Evolutionary conservation across 306 rosid genomes (phyloP).

Genomic region (Cucurbita moschata): DNA sequence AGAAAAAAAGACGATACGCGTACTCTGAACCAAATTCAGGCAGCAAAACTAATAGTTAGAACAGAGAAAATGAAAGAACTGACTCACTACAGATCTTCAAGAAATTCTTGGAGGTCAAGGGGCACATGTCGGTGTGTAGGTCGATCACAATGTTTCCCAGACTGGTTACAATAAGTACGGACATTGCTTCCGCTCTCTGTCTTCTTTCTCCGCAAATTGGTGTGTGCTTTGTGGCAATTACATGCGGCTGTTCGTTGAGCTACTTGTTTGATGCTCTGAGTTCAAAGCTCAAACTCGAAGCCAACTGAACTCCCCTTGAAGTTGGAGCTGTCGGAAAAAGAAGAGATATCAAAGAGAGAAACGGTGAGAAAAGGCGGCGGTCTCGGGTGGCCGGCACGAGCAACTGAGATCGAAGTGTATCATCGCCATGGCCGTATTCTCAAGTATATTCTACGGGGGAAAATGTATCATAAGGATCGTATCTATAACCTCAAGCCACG

Average conservation of each 20-base stretch:
- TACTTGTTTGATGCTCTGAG: not conserved
- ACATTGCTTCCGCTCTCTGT: conserved; percentile 25
- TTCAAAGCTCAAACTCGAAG: not conserved
- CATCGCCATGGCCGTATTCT: not conserved
- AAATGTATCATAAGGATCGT: not conserved
- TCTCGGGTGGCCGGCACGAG: not conserved
- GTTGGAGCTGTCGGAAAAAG: not conserved
- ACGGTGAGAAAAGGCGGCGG: not conserved
- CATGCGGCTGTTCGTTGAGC: not conserved
- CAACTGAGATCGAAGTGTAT: not conserved
- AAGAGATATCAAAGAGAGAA: not conserved
- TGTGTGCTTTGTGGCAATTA: not conserved
- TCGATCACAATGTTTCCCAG: conserved; percentile 76
- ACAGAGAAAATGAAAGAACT: not conserved
- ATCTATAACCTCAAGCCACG: not conserved
- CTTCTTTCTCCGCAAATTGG: not conserved
- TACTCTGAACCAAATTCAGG: not conserved
- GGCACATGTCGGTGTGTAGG: conserved; percentile 57
- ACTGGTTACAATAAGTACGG: conserved; percentile 79
- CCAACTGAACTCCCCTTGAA: not conserved
- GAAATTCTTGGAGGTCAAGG: conserved; percentile 80
- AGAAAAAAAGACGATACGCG: not conserved
- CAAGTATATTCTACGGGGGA: not conserved
- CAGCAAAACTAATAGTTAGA: not conserved
- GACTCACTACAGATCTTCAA: conserved; percentile 78